A percentile compares a stretch with the other conserved stretches of the same genome.
Conservation (phyloP, 306 rosid species). For the Glycine soja region DNA sequence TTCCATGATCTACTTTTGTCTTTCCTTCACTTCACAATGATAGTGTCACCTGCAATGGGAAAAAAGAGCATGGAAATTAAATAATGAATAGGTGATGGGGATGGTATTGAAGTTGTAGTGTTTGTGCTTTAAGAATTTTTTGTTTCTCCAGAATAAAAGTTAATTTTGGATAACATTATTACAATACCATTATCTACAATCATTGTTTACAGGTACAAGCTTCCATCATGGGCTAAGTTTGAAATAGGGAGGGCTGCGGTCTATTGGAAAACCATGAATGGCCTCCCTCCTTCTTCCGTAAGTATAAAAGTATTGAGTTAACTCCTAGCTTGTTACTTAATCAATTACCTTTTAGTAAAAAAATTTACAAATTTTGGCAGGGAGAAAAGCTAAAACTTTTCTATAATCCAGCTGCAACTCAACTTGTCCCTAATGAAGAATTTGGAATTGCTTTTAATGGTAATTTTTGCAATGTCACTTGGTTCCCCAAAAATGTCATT, state of each 20-base stretch:
- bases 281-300: slow-evolving; percentile 85
- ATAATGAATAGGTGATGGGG: background rate
- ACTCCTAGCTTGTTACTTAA: slow-evolving; percentile 1
- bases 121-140: background rate
- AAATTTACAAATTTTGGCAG: slow-evolving; percentile 54
- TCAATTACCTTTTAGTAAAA: slow-evolving; percentile 4
- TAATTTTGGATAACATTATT: slow-evolving; percentile 7
- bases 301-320: slow-evolving; percentile 38
- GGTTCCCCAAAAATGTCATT: background rate
- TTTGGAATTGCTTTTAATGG: slow-evolving; percentile 93
- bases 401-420: slow-evolving; percentile 80
- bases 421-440: slow-evolving; percentile 76
- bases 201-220: slow-evolving; percentile 60
- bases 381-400: slow-evolving; percentile 88
- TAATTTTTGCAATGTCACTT: slow-evolving; percentile 42
- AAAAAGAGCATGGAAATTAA: background rate
- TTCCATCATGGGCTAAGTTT: slow-evolving; percentile 92
- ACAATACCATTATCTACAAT: slow-evolving; percentile 13
- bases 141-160: background rate
- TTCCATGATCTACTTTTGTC: background rate
- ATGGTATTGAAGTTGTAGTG: background rate
- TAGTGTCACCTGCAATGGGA: background rate
- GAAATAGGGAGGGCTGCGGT: slow-evolving; percentile 85
- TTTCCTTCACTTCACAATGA: background rate
- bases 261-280: slow-evolving; percentile 93